Conservation (phyloP, 2,329 filamentous ascomycete species). For the Sclerotinia subarctica region DNA sequence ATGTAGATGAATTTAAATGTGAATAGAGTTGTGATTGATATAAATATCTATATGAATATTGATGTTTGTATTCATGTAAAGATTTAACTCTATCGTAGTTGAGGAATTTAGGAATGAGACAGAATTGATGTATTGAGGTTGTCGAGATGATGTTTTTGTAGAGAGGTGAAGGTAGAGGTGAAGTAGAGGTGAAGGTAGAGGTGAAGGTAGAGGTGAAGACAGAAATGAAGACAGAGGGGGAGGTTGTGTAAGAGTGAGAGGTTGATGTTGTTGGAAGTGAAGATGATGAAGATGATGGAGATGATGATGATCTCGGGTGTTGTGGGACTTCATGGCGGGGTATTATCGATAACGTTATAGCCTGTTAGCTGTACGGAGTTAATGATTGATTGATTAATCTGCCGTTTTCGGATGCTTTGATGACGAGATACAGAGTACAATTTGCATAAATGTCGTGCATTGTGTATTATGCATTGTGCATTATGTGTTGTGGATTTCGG, state of each 20-base stretch:
- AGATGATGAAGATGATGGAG: background rate
- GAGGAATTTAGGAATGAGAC: background rate
- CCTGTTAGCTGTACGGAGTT: too few species aligned
- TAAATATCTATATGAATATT: background rate
- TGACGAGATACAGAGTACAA: background rate
- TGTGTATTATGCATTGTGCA: background rate
- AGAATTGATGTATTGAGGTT: background rate
- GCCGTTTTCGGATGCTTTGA: background rate
- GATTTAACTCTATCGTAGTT: background rate
- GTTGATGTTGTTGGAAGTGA: background rate
- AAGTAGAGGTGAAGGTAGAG: too few species aligned
- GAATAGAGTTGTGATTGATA: background rate
- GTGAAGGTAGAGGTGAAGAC: too few species aligned
- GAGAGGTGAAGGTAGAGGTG: background rate
- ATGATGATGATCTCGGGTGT: background rate
- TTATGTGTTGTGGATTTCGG: background rate
- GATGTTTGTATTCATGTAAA: background rate
- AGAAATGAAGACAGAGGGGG: too few species aligned
- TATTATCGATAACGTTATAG: background rate
- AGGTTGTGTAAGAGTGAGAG: too few species aligned
- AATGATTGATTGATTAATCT: background rate
- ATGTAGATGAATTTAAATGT: background rate
- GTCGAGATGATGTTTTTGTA: background rate
- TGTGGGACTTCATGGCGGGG: slow-evolving; percentile 17
- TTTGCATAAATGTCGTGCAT: background rate